Percentiles rank a stretch among this genome's conserved stretches.
Conservation (phyloP, 2,329 filamentous ascomycete species). For the Alternaria postmessia region DNA sequence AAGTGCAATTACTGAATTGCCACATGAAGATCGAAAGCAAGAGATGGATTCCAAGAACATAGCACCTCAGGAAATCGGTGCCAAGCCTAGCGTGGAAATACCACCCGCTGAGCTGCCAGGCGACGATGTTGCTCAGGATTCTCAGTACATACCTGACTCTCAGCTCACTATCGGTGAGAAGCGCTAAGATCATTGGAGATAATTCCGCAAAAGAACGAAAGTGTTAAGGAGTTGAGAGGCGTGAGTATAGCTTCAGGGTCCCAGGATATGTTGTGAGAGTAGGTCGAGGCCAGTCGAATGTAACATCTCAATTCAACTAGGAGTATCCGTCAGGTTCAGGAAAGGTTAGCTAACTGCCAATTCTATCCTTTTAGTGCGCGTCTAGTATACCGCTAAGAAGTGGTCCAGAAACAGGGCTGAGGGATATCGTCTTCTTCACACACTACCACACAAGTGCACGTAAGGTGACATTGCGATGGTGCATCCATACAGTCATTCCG, state of each 20-base stretch:
- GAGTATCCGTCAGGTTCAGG: not conserved
- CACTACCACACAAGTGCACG: not conserved
- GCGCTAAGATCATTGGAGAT: not conserved
- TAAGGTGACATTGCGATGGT: not conserved
- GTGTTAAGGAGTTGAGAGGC: not conserved
- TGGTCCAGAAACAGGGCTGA: not conserved
- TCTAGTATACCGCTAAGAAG: not conserved
- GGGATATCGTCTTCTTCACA: not conserved
- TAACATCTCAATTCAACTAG: not conserved
- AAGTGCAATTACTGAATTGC: not conserved
- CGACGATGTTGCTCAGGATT: not conserved
- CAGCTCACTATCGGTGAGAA: slow-evolving; percentile 3
- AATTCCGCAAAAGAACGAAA: not conserved
- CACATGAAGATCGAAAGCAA: not conserved
- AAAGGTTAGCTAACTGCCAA: not conserved
- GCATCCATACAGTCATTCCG: not conserved
- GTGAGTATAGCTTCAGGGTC: not conserved
- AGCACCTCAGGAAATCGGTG: not conserved
- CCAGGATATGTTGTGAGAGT: not conserved
- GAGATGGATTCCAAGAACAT: not conserved
- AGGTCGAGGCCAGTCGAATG: not conserved
- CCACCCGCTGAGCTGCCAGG: not conserved
- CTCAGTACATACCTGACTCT: not conserved
- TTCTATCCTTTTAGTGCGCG: not conserved
- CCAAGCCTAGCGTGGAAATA: not conserved